phyloP scores from a whole-genome alignment of 352 stramenopile genomes.

The Phytophthora hibernalis region DNA sequence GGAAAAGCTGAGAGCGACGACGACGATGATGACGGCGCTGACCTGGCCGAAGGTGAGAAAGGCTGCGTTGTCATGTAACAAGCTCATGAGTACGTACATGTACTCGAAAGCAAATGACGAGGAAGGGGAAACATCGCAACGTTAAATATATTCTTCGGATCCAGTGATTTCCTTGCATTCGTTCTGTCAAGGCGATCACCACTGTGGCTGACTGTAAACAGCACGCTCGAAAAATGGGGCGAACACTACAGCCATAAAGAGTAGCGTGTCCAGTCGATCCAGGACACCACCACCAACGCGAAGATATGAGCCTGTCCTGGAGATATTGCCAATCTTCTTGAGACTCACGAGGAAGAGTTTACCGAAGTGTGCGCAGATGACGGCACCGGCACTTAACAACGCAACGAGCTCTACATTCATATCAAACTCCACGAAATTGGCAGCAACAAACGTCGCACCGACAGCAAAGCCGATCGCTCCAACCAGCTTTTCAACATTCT shows the following conservation, averaged over 20 bases:
- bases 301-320: conserved; percentile 52
- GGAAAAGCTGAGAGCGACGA: conserved; percentile 29
- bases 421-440: conserved; percentile 47
- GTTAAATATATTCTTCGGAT: conserved; percentile 38
- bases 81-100: background rate
- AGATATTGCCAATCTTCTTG: conserved; percentile 66
- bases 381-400: conserved; percentile 39
- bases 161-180: conserved; percentile 14
- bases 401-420: conserved; percentile 43
- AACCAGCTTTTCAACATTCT: conserved; percentile 68
- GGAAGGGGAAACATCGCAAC: conserved; percentile 6
- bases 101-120: background rate
- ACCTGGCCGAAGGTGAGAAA: conserved; percentile 38
- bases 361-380: conserved; percentile 52
- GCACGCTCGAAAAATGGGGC: conserved; percentile 53
- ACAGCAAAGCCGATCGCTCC: conserved; percentile 53
- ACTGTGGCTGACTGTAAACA: conserved; percentile 41
- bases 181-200: conserved; percentile 21
- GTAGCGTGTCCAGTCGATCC: conserved; percentile 63
- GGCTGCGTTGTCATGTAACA: conserved; percentile 43
- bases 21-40: conserved; percentile 30
- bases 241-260: conserved; percentile 69
- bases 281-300: conserved; percentile 61
- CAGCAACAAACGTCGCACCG: conserved; percentile 35
- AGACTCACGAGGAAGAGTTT: conserved; percentile 71